A percentile compares a stretch with the other conserved stretches of the same genome.
Evolutionary conservation across 441 rosid species (phyloP).

Genomic region (Jatropha multifida): DNA sequence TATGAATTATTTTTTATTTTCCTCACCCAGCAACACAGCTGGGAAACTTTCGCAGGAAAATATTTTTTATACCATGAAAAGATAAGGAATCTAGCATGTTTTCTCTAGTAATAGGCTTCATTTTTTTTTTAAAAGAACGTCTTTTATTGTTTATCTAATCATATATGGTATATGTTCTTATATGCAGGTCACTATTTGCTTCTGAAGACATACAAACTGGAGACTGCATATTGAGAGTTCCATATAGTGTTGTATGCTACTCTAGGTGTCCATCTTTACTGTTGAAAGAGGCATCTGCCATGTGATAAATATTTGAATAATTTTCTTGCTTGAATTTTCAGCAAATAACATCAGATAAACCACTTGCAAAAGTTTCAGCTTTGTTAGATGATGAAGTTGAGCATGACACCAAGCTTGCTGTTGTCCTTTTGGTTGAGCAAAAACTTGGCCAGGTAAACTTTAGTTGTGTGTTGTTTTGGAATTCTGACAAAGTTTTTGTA

Average conservation of each 20-base stretch:
- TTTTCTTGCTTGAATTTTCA: constrained; percentile 36
- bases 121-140: background rate
- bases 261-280: background rate
- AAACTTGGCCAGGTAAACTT: constrained; percentile 50
- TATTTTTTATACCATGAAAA: background rate
- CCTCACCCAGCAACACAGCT: no score
- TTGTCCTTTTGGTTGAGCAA: constrained; percentile 50
- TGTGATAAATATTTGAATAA: background rate
- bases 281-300: constrained; percentile 7
- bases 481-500: constrained; percentile 11
- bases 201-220: constrained; percentile 53
- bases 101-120: background rate
- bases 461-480: background rate
- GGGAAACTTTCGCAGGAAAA: background rate
- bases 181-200: constrained; percentile 65
- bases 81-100: background rate
- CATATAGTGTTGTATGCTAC: constrained; percentile 49
- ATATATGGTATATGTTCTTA: background rate
- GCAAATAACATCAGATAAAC: constrained; percentile 66
- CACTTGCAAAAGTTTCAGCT: constrained; percentile 43
- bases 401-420: constrained; percentile 61
- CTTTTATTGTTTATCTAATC: background rate
- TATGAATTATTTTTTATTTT: no score
- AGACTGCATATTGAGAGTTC: constrained; percentile 71
- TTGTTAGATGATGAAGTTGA: constrained; percentile 38